Conservation (phyloP, 805 yeast species). For the Cyberlindnera japonica region DNA sequence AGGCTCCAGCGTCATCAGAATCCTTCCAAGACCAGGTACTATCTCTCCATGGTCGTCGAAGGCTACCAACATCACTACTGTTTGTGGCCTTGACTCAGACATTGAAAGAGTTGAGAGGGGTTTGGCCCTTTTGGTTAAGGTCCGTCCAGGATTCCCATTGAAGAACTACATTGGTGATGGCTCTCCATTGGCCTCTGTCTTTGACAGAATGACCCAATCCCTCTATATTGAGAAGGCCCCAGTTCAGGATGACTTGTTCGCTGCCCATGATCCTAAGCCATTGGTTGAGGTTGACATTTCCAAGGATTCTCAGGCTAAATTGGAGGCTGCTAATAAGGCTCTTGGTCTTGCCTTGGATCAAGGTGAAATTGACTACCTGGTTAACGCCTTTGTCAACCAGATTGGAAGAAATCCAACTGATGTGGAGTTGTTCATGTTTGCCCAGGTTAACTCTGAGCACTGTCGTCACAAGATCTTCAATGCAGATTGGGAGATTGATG, state of each 20-base stretch:
- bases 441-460: conserved; percentile 98
- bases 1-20: conserved; percentile 59
- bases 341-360: conserved; percentile 92
- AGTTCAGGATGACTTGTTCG: conserved; percentile 64
- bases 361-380: conserved; percentile 88
- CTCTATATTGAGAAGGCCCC: conserved; percentile 62
- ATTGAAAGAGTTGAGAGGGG: conserved; percentile 93
- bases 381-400: conserved; percentile 71
- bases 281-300: conserved; percentile 69
- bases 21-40: conserved; percentile 92
- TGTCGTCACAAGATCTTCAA: conserved; percentile 98
- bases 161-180: conserved; percentile 49
- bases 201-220: conserved; percentile 92
- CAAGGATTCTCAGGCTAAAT: conserved; percentile 46
- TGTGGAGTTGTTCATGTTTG: conserved; percentile 97
- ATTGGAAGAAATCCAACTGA: conserved; percentile 92
- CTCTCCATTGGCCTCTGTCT: conserved; percentile 65
- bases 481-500: conserved; percentile 97
- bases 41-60: conserved; percentile 99
- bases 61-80: conserved; percentile 91
- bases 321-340: conserved; percentile 71
- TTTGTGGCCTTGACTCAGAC: conserved; percentile 71
- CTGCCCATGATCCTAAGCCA: conserved; percentile 77
- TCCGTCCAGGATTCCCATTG: conserved; percentile 68
- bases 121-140: conserved; percentile 64